Conservation (phyloP, 2,329 filamentous ascomycete species). For the Arachnomyces sp. region DNA sequence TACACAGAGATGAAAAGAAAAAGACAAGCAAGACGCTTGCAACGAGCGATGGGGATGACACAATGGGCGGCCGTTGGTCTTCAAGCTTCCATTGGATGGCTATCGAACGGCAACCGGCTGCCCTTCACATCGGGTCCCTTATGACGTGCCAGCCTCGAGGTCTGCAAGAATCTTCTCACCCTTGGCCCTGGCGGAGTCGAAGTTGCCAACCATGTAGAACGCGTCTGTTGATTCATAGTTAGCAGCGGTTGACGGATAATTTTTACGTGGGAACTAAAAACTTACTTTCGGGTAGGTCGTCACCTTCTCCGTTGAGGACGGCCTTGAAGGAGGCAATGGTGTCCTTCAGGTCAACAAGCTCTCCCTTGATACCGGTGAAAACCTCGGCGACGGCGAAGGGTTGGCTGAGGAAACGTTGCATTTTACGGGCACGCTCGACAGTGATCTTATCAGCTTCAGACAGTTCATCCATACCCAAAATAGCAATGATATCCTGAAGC, state of each 20-base stretch:
- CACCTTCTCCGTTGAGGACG: conserved; percentile 90
- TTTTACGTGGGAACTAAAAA: conserved; percentile 8
- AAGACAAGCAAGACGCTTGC: no score
- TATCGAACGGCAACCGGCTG: no score
- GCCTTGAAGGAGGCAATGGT: conserved; percentile 97
- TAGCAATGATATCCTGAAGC: conserved; percentile 99
- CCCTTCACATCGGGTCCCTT: no score
- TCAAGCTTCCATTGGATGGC: no score
- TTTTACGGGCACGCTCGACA: conserved; percentile 99
- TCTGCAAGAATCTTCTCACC: conserved; percentile 99
- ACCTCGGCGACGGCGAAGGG: conserved; percentile 85
- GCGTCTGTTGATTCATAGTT: conserved; percentile 42
- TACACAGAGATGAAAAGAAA: no score
- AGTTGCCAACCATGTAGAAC: conserved; percentile 98
- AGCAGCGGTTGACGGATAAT: conserved; percentile 4
- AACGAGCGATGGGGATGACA: no score
- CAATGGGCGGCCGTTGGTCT: no score
- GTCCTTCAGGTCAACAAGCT: conserved; percentile 96
- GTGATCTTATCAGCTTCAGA: conserved; percentile 99
- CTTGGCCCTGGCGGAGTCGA: conserved; percentile 87
- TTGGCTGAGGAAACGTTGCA: conserved; percentile 99
- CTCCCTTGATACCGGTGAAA: conserved; percentile 78
- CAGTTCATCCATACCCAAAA: conserved; percentile 99
- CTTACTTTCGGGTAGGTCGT: conserved; percentile 86
- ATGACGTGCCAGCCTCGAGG: conserved; percentile 48